A percentile compares a stretch with the other conserved stretches of the same genome.
These are phyloP conservation scores for Misopates orontium DNA, from an alignment of 257 asterid genomes.

Conservation along the genomic window DNA sequence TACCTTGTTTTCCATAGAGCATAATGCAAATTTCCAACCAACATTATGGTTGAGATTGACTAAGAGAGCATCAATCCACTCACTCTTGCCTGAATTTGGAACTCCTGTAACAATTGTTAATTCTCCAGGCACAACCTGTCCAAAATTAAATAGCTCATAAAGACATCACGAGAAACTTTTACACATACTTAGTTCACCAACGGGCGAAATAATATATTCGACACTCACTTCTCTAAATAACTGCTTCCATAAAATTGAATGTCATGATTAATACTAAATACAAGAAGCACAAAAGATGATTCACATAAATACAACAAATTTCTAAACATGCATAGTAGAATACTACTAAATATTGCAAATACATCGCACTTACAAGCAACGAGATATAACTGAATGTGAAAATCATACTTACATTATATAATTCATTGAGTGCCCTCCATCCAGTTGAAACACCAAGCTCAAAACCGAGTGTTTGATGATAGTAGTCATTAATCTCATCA, in stretches of 20 bases:
- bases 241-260: not conserved
- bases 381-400: not conserved
- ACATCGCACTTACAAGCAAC: not conserved
- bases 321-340: not conserved
- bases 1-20: constrained; percentile 98
- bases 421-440: constrained; percentile 75
- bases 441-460: constrained; percentile 97
- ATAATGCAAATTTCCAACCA: constrained; percentile 95
- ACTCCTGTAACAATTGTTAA: constrained; percentile 92
- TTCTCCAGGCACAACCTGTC: constrained; percentile 97
- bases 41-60: constrained; percentile 83
- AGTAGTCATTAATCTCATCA: constrained; percentile 77
- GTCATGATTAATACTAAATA: not conserved
- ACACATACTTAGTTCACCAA: too few relatives aligned
- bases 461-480: constrained; percentile 73
- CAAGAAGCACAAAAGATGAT: not conserved
- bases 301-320: not conserved
- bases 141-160: constrained; percentile 16
- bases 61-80: constrained; percentile 97
- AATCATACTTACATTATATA: constrained; percentile 72
- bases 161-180: too few relatives aligned
- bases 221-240: not conserved
- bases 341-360: not conserved
- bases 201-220: not conserved
- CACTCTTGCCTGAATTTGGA: constrained; percentile 99